Evolutionary conservation across 192 early-diverging fungal genomes (phyloP).

Genomic region (Glomus cerebriforme): DNA sequence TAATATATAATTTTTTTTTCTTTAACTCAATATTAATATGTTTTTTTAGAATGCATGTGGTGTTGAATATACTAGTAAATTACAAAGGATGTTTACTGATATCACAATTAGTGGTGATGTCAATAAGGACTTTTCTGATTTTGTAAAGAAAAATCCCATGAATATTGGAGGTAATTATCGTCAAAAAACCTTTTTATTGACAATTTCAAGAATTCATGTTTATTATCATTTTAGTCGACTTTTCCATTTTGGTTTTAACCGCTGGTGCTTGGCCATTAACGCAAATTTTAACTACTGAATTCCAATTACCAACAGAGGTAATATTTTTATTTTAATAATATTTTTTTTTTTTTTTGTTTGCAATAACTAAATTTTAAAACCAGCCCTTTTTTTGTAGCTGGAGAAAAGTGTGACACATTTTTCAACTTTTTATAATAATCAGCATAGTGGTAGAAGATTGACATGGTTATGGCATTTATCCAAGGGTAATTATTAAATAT

Average conservation of each 20-base stretch:
- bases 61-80: slow-evolving; percentile 80
- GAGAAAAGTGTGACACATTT: slow-evolving; percentile 71
- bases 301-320: slow-evolving; percentile 86
- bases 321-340: neutral
- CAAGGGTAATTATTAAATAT: slow-evolving; percentile 53
- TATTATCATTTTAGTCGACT: slow-evolving; percentile 56
- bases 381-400: slow-evolving; percentile 42
- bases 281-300: slow-evolving; percentile 64
- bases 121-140: slow-evolving; percentile 54
- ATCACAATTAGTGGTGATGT: slow-evolving; percentile 75
- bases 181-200: neutral
- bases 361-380: neutral
- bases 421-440: slow-evolving; percentile 67
- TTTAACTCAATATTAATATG: neutral
- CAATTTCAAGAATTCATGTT: too few relatives aligned
- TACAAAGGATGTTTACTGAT: slow-evolving; percentile 89
- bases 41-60: slow-evolving; percentile 67
- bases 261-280: slow-evolving; percentile 82
- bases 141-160: slow-evolving; percentile 41
- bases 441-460: slow-evolving; percentile 76
- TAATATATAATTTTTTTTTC: neutral
- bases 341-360: too few relatives aligned
- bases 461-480: slow-evolving; percentile 83
- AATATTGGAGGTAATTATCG: slow-evolving; percentile 51
- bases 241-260: slow-evolving; percentile 75